Percentiles rank a stretch among this genome's conserved stretches.
These are phyloP conservation scores for Camellia sinensis DNA, from an alignment of 148 eudicot genomes.

Conservation along the genomic window DNA sequence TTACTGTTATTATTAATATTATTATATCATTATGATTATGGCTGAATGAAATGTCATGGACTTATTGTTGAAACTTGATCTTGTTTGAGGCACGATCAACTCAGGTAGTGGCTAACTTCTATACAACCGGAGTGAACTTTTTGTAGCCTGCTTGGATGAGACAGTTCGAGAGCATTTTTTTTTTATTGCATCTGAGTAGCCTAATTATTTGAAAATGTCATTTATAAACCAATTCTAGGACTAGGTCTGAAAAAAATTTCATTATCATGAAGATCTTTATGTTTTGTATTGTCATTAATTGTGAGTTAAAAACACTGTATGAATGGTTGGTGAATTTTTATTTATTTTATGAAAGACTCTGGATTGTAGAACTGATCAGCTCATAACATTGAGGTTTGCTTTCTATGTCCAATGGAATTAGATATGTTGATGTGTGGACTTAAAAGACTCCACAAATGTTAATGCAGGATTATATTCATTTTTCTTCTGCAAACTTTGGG, in stretches of 20 bases:
- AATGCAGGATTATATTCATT: no score
- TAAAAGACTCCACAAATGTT: no score
- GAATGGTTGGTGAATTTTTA: neutral
- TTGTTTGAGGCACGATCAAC: conserved; percentile 14
- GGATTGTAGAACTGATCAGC: neutral
- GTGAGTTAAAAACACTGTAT: neutral
- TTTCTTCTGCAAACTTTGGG: no score
- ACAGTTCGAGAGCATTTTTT: neutral
- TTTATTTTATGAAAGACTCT: neutral
- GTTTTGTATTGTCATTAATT: neutral
- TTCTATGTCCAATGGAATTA: neutral
- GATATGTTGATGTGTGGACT: neutral
- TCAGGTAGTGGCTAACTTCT: conserved; percentile 7
- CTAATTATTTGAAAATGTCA: neutral
- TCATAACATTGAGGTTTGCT: neutral
- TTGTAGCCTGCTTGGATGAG: neutral
- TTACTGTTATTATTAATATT: neutral
- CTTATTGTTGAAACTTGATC: neutral
- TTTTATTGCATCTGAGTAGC: neutral
- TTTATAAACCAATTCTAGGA: neutral
- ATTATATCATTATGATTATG: neutral
- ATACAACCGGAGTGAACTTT: neutral
- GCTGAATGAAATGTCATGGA: neutral
- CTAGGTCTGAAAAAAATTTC: neutral
- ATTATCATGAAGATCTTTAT: neutral